Conservation (phyloP, 176 grass and related monocot genomes). For the Cocos nucifera region DNA sequence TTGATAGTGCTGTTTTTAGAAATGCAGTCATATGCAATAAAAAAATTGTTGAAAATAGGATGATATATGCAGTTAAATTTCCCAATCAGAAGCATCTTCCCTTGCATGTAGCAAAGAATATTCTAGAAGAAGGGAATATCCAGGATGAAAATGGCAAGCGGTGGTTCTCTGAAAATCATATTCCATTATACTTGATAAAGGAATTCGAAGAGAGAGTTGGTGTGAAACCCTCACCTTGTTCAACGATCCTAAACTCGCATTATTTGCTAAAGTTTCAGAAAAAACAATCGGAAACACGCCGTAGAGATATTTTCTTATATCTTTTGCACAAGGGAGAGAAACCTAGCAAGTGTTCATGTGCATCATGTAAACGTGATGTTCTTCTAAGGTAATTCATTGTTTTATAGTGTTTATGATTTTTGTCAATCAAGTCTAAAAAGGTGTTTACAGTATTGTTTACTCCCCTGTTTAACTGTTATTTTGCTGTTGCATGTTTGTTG, state of each 20-base stretch:
- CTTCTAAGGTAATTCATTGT: slow-evolving; percentile 43
- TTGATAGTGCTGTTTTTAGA: slow-evolving; percentile 62
- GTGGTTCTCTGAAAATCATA: slow-evolving; percentile 91
- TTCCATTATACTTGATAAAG: slow-evolving; percentile 76
- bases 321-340: slow-evolving; percentile 60
- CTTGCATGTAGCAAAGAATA: slow-evolving; percentile 78
- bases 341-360: slow-evolving; percentile 46
- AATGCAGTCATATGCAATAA: slow-evolving; percentile 90
- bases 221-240: slow-evolving; percentile 25
- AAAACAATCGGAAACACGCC: slow-evolving; percentile 30
- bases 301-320: slow-evolving; percentile 64
- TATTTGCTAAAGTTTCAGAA: slow-evolving; percentile 31
- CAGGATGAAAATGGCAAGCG: slow-evolving; percentile 40
- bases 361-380: slow-evolving; percentile 76
- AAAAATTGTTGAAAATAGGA: slow-evolving; percentile 52
- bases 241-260: slow-evolving; percentile 14
- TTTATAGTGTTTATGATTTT: slow-evolving; percentile 8
- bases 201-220: slow-evolving; percentile 59
- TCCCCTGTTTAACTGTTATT: slow-evolving; percentile 23
- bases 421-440: neutral
- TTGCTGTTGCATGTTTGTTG: slow-evolving; percentile 24
- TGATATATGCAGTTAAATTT: slow-evolving; percentile 68
- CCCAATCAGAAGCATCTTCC: slow-evolving; percentile 86
- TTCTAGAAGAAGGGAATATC: slow-evolving; percentile 66
- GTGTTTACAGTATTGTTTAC: neutral